These are phyloP conservation scores for Lentinus polychrous DNA, from an alignment of 1,284 basidiomycete genomes.

Conservation along the genomic window DNA sequence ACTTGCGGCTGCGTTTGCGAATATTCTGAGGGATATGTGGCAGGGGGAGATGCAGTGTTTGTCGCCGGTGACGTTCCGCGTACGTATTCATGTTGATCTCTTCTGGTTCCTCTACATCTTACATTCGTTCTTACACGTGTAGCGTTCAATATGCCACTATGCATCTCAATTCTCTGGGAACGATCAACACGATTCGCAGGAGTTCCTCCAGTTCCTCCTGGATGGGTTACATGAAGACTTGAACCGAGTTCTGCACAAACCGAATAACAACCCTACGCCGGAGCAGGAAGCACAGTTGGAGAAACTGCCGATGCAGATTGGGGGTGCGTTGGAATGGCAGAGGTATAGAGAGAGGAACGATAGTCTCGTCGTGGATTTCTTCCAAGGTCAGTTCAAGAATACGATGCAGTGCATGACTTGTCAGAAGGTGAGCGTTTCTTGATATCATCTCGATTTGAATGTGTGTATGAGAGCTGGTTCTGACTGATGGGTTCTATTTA, in stretches of 20 bases:
- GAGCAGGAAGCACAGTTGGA: slow-evolving; percentile 87
- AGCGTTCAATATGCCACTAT: slow-evolving; percentile 82
- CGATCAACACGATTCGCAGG: slow-evolving; percentile 97
- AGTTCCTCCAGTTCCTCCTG: slow-evolving; percentile 91
- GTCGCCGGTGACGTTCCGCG: slow-evolving; percentile 82
- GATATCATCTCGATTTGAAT: not conserved
- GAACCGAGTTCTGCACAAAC: slow-evolving; percentile 82
- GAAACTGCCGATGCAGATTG: slow-evolving; percentile 79
- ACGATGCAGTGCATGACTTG: slow-evolving; percentile 89
- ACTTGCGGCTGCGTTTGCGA: slow-evolving; percentile 79
- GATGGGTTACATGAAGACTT: slow-evolving; percentile 97
- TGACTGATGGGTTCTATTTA: slow-evolving; percentile 1
- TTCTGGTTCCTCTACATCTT: not conserved
- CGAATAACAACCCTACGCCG: slow-evolving; percentile 66
- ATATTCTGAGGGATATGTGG: slow-evolving; percentile 84
- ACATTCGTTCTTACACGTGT: not conserved
- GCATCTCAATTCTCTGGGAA: slow-evolving; percentile 87
- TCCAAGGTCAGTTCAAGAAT: slow-evolving; percentile 96
- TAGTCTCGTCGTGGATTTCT: slow-evolving; percentile 92
- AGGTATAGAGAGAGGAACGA: slow-evolving; percentile 90
- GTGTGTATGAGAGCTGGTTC: not conserved
- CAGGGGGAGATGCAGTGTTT: slow-evolving; percentile 81
- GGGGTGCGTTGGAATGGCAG: slow-evolving; percentile 92
- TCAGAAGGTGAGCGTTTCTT: slow-evolving; percentile 64
- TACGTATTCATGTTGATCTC: slow-evolving; percentile 35